Evolutionary conservation across 176 grass and related monocot species (phyloP).

Genomic region (Neostapfia colusana): DNA sequence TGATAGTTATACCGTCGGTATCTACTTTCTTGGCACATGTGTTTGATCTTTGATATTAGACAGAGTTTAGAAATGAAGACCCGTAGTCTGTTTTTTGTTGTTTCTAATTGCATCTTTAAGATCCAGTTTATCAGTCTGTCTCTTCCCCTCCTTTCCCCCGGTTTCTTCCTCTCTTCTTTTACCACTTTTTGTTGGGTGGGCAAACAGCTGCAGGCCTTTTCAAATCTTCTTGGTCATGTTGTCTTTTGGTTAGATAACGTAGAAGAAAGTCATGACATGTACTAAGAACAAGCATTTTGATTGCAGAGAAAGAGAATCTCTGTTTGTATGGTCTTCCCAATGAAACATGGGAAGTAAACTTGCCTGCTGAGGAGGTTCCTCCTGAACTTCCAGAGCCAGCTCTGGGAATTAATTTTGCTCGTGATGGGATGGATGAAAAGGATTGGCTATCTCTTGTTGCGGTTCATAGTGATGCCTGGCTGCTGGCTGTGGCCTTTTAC

Average conservation of each 20-base stretch:
- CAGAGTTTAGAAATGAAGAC: neutral
- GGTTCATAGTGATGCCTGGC: conserved; percentile 88
- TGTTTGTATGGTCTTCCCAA: conserved; percentile 94
- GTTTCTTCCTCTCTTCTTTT: neutral
- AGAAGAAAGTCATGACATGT: neutral
- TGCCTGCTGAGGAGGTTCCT: conserved; percentile 91
- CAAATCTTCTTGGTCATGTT: neutral
- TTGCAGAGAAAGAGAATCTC: conserved; percentile 94
- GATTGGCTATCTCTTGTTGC: conserved; percentile 92
- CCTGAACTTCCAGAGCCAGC: conserved; percentile 96
- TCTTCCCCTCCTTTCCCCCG: neutral
- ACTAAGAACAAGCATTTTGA: conserved; percentile 9
- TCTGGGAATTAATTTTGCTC: conserved; percentile 95
- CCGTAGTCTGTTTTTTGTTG: neutral
- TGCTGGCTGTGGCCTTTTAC: conserved; percentile 81
- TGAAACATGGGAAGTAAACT: conserved; percentile 96
- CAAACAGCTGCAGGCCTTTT: conserved; percentile 3
- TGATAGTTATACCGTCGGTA: neutral
- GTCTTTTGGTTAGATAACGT: conserved; percentile 23
- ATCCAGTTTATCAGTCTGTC: neutral
- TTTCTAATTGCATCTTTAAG: neutral
- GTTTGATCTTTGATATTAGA: too few relatives aligned
- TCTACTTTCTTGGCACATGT: too few relatives aligned
- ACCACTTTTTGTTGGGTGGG: conserved; percentile 3
- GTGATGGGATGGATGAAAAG: conserved; percentile 94